Conservation (phyloP, 1,284 basidiomycete species). For the Tilletia setariae region DNA sequence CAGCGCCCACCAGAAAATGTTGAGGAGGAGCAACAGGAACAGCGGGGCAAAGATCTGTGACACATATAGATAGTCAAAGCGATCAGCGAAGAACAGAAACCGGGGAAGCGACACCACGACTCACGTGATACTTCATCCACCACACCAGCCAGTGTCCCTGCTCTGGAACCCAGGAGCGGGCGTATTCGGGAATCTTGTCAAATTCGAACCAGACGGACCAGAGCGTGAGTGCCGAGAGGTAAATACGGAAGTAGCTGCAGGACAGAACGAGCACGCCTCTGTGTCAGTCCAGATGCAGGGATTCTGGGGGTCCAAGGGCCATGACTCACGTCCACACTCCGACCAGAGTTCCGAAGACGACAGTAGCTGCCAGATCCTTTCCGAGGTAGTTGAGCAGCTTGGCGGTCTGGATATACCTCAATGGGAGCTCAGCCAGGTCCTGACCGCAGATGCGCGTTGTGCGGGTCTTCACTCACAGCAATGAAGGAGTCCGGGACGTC, state of each 20-base stretch:
- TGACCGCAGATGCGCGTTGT: no score
- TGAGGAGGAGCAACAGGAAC: conserved; percentile 48
- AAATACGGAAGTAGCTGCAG: conserved; percentile 88
- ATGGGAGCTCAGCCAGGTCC: no score
- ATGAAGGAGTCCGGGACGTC: conserved; percentile 74
- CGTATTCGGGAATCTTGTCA: conserved; percentile 64
- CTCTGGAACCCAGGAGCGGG: conserved; percentile 42
- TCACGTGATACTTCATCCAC: conserved; percentile 49
- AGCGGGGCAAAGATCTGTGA: conserved; percentile 48
- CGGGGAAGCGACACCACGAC: neutral
- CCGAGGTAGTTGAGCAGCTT: conserved; percentile 52
- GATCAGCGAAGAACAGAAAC: neutral
- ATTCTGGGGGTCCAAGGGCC: no score
- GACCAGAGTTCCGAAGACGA: conserved; percentile 46
- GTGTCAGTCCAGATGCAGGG: no score
- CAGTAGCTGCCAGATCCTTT: conserved; percentile 35
- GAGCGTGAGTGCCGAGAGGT: conserved; percentile 80
- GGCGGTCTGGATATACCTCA: conserved; percentile 52
- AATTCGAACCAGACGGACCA: conserved; percentile 82
- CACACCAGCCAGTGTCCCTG: conserved; percentile 48
- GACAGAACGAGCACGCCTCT: conserved; percentile 14
- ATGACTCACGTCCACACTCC: conserved; percentile 43
- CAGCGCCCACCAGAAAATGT: conserved; percentile 50
- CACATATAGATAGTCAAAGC: no score
- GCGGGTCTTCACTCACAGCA: neutral